Evolutionary conservation across 176 grass and related monocot species (phyloP).

Genomic region (Poa annua): DNA sequence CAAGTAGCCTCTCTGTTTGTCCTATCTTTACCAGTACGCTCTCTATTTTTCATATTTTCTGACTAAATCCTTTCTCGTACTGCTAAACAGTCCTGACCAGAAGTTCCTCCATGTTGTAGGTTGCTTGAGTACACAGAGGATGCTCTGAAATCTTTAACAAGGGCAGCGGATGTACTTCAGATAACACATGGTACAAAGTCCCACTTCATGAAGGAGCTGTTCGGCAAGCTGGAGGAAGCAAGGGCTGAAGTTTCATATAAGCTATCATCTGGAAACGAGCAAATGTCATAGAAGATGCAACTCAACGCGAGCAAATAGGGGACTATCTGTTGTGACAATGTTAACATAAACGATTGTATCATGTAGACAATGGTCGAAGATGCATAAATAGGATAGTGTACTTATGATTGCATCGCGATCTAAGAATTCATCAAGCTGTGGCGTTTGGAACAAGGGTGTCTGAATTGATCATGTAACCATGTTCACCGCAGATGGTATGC

Average conservation of each 20-base stretch:
- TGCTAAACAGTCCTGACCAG: constrained; percentile 7
- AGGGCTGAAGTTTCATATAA: constrained; percentile 75
- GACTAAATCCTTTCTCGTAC: constrained; percentile 3
- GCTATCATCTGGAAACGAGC: constrained; percentile 39
- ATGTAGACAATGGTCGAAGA: constrained; percentile 1
- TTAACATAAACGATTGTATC: background rate
- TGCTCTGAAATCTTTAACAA: constrained; percentile 71
- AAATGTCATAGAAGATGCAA: constrained; percentile 33
- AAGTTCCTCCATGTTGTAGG: constrained; percentile 43
- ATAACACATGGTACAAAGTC: constrained; percentile 82
- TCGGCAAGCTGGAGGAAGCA: constrained; percentile 72
- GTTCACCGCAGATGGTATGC: background rate
- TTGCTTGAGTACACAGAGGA: constrained; percentile 75
- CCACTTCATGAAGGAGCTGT: constrained; percentile 81
- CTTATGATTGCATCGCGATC: background rate
- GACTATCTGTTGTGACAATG: background rate
- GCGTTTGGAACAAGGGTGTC: background rate
- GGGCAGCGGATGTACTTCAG: constrained; percentile 73
- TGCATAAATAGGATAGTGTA: background rate
- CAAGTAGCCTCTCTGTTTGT: background rate
- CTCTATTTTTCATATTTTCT: background rate
- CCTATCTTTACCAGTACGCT: background rate
- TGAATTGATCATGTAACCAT: background rate
- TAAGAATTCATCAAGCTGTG: background rate
- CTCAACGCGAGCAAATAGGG: background rate